phyloP scores from a whole-genome alignment of 2,329 filamentous ascomycete genomes.

The Fusarium pseudoanthophilum region DNA sequence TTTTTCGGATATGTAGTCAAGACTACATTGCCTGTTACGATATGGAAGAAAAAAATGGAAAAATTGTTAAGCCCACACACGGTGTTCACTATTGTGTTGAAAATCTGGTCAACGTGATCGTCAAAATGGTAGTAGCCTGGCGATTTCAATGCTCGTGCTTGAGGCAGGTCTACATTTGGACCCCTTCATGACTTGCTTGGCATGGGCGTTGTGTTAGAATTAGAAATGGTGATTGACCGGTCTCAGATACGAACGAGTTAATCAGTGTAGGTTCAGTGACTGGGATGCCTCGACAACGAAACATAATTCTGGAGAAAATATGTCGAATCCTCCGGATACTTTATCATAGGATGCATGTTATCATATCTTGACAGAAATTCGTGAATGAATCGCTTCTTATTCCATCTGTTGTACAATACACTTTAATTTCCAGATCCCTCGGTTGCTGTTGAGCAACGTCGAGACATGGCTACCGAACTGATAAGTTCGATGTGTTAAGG shows the following conservation, averaged over 20 bases:
- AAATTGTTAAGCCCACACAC: slow-evolving; percentile 33
- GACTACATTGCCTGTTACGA: slow-evolving; percentile 36
- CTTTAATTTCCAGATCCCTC: neutral
- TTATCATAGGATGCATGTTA: neutral
- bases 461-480: neutral
- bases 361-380: neutral
- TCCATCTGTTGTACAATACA: slow-evolving; percentile 42
- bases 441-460: neutral
- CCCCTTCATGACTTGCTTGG: neutral
- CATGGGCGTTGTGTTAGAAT: too few species aligned
- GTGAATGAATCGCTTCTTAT: slow-evolving; percentile 19
- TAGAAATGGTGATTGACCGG: neutral
- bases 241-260: neutral
- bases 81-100: neutral
- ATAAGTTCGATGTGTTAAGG: slow-evolving; percentile 8
- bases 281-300: neutral
- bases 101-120: neutral
- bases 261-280: neutral
- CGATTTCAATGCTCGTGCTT: neutral
- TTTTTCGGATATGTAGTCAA: slow-evolving; percentile 36
- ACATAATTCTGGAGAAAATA: neutral
- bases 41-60: slow-evolving; percentile 40
- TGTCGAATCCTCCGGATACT: neutral
- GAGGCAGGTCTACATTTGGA: neutral
- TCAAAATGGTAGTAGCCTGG: neutral